Evolutionary conservation across 352 stramenopile species (phyloP).

Genomic region (Elongisporangium senticosum): DNA sequence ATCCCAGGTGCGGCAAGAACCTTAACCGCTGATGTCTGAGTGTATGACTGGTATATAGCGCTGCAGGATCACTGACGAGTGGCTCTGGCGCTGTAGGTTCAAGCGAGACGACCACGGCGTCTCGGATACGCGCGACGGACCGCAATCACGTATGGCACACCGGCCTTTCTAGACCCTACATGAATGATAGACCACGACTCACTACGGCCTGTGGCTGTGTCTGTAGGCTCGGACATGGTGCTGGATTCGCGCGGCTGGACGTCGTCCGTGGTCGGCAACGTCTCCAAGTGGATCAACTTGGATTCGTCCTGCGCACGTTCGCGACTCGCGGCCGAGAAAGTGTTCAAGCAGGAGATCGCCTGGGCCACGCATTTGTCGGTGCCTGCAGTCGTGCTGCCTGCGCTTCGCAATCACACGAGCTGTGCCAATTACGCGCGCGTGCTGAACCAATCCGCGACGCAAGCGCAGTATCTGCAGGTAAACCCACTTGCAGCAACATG

Average conservation of each 20-base stretch:
- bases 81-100: constrained; percentile 25
- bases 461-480: constrained; percentile 73
- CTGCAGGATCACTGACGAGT: neutral
- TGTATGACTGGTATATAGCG: neutral
- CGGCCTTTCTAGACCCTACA: neutral
- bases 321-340: constrained; percentile 59
- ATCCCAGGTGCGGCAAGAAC: constrained; percentile 48
- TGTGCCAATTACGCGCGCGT: constrained; percentile 84
- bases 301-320: constrained; percentile 34
- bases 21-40: neutral
- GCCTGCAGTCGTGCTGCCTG: constrained; percentile 90
- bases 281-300: constrained; percentile 80
- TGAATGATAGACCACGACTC: neutral
- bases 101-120: constrained; percentile 60
- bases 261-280: constrained; percentile 64
- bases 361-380: constrained; percentile 96
- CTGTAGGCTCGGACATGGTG: constrained; percentile 70
- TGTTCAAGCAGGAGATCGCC: constrained; percentile 90
- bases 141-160: constrained; percentile 41
- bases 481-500: neutral
- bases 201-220: neutral
- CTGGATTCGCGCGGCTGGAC: constrained; percentile 83
- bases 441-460: constrained; percentile 71
- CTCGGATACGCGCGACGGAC: constrained; percentile 50
- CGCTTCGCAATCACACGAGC: constrained; percentile 31